These are phyloP conservation scores for Ophiostoma piceae DNA, from an alignment of 2,329 filamentous ascomycete species.

Conservation along the genomic window DNA sequence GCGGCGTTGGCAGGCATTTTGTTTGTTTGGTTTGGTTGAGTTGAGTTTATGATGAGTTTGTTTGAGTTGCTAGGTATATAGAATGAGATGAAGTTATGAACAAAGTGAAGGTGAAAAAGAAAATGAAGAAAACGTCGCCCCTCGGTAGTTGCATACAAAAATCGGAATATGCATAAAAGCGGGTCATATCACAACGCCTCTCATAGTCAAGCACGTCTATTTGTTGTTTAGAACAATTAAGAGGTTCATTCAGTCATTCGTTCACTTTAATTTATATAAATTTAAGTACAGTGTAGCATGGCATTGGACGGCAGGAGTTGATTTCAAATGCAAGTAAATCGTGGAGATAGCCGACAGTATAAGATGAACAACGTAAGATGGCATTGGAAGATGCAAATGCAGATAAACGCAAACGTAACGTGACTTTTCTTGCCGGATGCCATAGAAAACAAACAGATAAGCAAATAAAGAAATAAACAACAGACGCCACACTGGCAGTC, in stretches of 20 bases:
- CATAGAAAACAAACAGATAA: neutral
- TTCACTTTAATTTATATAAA: no score
- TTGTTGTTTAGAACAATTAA: no score
- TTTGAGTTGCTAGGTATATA: no score
- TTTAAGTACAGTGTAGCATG: no score
- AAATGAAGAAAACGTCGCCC: neutral
- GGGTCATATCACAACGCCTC: neutral
- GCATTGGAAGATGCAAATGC: neutral
- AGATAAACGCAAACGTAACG: neutral
- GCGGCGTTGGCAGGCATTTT: constrained; percentile 5
- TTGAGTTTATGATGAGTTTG: no score
- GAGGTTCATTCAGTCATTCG: no score
- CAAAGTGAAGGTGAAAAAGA: neutral
- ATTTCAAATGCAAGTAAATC: neutral
- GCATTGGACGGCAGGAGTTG: no score
- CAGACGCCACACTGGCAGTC: neutral
- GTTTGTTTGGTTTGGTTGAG: neutral
- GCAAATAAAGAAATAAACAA: neutral
- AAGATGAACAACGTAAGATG: neutral
- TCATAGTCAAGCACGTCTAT: no score
- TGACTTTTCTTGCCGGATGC: neutral
- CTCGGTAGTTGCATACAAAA: neutral
- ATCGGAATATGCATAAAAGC: neutral
- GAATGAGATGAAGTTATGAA: neutral
- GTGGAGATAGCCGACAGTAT: neutral